phyloP scores from a whole-genome alignment of 352 stramenopile species.

The Blastocystis sp. region DNA sequence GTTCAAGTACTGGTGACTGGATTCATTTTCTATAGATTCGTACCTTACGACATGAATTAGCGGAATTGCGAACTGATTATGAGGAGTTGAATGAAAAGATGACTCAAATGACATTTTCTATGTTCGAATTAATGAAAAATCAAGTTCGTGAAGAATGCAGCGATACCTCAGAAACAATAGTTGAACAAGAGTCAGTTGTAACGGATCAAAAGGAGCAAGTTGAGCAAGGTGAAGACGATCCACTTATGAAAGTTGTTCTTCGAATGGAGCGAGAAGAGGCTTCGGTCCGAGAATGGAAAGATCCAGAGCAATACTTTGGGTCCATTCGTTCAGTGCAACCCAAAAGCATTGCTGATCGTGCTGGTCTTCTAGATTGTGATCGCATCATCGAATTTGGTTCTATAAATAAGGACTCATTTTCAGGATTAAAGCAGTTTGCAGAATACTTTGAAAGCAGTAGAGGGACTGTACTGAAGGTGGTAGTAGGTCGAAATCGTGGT shows the following conservation, averaged over 20 bases:
- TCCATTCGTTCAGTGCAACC: background rate
- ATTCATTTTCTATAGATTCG: background rate
- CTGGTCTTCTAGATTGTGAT: conserved; percentile 29
- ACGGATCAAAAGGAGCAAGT: background rate
- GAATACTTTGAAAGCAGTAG: background rate
- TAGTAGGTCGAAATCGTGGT: background rate
- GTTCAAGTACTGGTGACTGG: background rate
- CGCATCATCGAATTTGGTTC: conserved; percentile 13
- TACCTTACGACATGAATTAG: conserved; percentile 13
- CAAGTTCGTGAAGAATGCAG: background rate
- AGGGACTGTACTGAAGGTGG: background rate
- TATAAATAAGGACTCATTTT: background rate
- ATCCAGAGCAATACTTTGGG: background rate
- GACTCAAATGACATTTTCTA: conserved; percentile 1
- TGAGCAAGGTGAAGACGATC: background rate
- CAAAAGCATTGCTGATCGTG: background rate
- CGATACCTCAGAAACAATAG: background rate
- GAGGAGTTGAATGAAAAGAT: background rate
- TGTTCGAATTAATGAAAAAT: conserved; percentile 20
- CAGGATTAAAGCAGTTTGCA: conserved; percentile 4
- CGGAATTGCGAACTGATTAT: conserved; percentile 51
- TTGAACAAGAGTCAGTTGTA: background rate
- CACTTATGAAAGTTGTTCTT: background rate
- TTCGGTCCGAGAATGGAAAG: background rate
- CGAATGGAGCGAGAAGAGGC: background rate